phyloP scores from a whole-genome alignment of 306 rosid species.

The Inga leiocalycina region DNA sequence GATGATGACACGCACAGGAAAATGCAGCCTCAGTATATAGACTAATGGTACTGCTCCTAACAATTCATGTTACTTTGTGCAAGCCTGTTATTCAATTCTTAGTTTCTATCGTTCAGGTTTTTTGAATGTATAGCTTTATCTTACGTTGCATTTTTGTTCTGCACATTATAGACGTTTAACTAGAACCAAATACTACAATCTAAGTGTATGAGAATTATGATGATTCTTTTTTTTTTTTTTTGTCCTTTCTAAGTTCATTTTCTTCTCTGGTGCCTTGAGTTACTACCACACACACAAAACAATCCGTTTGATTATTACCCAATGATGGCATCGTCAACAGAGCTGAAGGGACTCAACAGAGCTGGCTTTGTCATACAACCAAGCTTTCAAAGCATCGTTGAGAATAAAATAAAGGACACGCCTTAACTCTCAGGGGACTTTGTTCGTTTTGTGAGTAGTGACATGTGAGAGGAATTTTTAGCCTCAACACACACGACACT shows the following conservation, averaged over 20 bases:
- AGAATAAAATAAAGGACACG: constrained; percentile 56
- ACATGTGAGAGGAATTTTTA: too few species aligned
- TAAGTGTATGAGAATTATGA: background rate
- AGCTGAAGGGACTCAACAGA: constrained; percentile 48
- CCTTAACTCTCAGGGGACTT: constrained; percentile 22
- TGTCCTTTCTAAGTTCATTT: background rate
- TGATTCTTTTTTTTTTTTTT: too few species aligned
- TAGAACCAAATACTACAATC: background rate
- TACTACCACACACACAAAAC: too few species aligned
- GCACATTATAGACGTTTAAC: background rate
- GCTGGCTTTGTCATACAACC: constrained; percentile 26
- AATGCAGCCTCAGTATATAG: background rate
- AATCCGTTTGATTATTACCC: too few species aligned
- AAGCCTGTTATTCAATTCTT: constrained; percentile 12
- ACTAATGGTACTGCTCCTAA: background rate
- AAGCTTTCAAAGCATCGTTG: constrained; percentile 30
- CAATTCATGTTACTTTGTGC: background rate
- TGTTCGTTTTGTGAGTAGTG: constrained; percentile 28
- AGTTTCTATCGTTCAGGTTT: background rate
- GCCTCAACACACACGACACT: too few species aligned
- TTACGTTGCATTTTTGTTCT: background rate
- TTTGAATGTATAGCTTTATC: background rate
- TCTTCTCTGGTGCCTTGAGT: background rate
- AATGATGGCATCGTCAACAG: constrained; percentile 36
- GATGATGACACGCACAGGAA: background rate